phyloP scores from a whole-genome alignment of 805 yeast species.

The Wickerhamomyces rabaulensis region DNA sequence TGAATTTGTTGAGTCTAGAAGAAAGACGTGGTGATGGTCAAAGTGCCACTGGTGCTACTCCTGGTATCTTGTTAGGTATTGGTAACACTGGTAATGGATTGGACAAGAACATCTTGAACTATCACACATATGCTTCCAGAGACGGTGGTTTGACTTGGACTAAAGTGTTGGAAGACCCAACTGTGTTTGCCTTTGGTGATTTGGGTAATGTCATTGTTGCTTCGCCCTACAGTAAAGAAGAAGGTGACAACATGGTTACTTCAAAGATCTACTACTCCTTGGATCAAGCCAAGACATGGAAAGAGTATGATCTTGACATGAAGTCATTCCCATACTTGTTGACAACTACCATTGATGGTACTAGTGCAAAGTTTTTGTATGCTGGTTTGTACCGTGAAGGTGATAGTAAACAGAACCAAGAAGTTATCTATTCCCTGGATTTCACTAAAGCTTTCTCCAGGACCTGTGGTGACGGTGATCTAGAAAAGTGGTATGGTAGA shows the following conservation, averaged over 20 bases:
- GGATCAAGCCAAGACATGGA: constrained; percentile 73
- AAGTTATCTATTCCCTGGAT: constrained; percentile 38
- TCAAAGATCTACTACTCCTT: constrained; percentile 48
- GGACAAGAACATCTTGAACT: constrained; percentile 12
- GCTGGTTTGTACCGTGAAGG: constrained; percentile 32
- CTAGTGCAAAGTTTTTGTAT: constrained; percentile 57
- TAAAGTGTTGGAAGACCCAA: constrained; percentile 45
- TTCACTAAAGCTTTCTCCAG: constrained; percentile 52
- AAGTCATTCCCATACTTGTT: constrained; percentile 38
- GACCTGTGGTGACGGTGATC: constrained; percentile 41
- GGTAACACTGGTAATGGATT: constrained; percentile 31
- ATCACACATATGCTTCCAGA: constrained; percentile 58
- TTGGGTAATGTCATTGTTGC: constrained; percentile 71
- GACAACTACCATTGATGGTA: constrained; percentile 64
- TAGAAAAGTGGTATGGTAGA: constrained; percentile 62
- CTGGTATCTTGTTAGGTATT: constrained; percentile 40
- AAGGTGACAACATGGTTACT: constrained; percentile 28
- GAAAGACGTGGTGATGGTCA: constrained; percentile 27
- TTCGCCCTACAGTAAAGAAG: constrained; percentile 22
- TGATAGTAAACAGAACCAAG: constrained; percentile 3
- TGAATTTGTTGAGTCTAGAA: constrained; percentile 30
- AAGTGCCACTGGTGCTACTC: constrained; percentile 30
- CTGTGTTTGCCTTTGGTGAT: constrained; percentile 64
- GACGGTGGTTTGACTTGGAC: constrained; percentile 81
- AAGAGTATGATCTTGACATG: constrained; percentile 39